phyloP scores from a whole-genome alignment of 2,329 filamentous ascomycete genomes.

The Curvularia eragrostidis region DNA sequence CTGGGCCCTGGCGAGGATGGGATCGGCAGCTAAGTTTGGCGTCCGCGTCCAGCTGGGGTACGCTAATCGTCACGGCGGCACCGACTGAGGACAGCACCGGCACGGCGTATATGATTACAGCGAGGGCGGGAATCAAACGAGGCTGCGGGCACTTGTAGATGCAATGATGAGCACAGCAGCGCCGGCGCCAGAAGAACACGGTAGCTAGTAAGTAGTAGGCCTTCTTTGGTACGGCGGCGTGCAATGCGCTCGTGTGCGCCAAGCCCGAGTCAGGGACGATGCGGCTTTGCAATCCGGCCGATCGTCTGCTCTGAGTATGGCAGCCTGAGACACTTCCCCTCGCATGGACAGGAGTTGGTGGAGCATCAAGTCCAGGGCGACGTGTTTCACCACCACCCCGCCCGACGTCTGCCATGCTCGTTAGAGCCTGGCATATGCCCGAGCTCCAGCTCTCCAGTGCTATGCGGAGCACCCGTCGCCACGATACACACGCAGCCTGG shows the following conservation, averaged over 20 bases:
- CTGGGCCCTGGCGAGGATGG: slow-evolving; percentile 20
- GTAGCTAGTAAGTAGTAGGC: not conserved
- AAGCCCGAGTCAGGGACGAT: slow-evolving; percentile 31
- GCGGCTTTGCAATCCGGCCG: slow-evolving; percentile 25
- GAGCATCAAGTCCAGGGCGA: slow-evolving; percentile 35
- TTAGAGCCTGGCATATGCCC: slow-evolving; percentile 12
- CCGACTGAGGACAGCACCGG: not conserved
- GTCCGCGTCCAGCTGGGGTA: slow-evolving; percentile 25
- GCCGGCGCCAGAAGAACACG: slow-evolving; percentile 6
- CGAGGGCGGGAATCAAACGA: too few species aligned
- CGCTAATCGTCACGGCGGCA: slow-evolving; percentile 21
- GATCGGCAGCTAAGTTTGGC: slow-evolving; percentile 34
- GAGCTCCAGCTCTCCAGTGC: not conserved
- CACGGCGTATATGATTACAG: too few species aligned
- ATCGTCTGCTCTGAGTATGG: slow-evolving; percentile 26
- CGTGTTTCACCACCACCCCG: slow-evolving; percentile 42
- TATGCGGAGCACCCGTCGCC: too few species aligned
- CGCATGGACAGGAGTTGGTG: slow-evolving; percentile 37
- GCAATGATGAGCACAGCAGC: too few species aligned
- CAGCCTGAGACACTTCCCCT: slow-evolving; percentile 36
- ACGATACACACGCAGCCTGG: too few species aligned
- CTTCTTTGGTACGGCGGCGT: slow-evolving; percentile 8
- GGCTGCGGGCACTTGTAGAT: too few species aligned
- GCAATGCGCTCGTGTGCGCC: slow-evolving; percentile 28
- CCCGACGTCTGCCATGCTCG: slow-evolving; percentile 20